A percentile compares a stretch with the other conserved stretches of the same genome.
Evolutionary conservation across 768 basidiomycete genomes (phyloP).

Genomic region (Mycena vulgaris): DNA sequence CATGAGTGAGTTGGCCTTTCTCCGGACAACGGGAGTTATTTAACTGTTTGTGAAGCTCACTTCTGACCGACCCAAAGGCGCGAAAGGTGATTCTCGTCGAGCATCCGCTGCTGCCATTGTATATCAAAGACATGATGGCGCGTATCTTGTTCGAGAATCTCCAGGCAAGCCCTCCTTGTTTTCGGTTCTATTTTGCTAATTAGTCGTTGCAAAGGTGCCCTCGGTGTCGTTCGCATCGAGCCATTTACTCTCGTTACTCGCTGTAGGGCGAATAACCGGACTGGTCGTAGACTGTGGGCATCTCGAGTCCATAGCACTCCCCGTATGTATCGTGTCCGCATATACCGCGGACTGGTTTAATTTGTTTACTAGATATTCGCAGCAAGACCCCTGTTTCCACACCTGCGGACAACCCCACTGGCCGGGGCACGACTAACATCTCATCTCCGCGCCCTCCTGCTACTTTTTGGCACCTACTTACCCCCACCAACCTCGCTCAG

Average conservation of each 20-base stretch:
- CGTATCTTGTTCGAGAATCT: constrained; percentile 91
- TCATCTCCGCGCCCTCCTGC: constrained; percentile 86
- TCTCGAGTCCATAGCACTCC: constrained; percentile 89
- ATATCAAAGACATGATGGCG: constrained; percentile 91
- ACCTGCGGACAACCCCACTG: constrained; percentile 86
- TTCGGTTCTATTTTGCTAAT: background rate
- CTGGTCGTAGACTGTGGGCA: constrained; percentile 95
- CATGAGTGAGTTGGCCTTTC: constrained; percentile 74
- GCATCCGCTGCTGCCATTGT: constrained; percentile 87
- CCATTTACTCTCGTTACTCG: constrained; percentile 87
- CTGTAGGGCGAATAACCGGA: constrained; percentile 92
- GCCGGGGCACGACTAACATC: constrained; percentile 88
- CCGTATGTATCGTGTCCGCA: constrained; percentile 66
- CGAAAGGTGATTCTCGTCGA: constrained; percentile 96
- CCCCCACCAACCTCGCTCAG: constrained; percentile 84
- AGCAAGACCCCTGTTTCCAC: constrained; percentile 88
- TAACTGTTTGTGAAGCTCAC: constrained; percentile 69
- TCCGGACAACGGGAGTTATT: constrained; percentile 31
- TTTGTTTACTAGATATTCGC: constrained; percentile 82
- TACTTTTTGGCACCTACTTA: constrained; percentile 88
- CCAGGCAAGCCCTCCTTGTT: constrained; percentile 67
- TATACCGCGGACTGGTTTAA: background rate
- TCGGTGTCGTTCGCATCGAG: constrained; percentile 95
- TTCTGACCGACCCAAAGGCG: constrained; percentile 95
- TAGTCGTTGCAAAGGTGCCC: constrained; percentile 75